phyloP scores from a whole-genome alignment of 2,329 filamentous ascomycete genomes.

The Epichloe hybrida region DNA sequence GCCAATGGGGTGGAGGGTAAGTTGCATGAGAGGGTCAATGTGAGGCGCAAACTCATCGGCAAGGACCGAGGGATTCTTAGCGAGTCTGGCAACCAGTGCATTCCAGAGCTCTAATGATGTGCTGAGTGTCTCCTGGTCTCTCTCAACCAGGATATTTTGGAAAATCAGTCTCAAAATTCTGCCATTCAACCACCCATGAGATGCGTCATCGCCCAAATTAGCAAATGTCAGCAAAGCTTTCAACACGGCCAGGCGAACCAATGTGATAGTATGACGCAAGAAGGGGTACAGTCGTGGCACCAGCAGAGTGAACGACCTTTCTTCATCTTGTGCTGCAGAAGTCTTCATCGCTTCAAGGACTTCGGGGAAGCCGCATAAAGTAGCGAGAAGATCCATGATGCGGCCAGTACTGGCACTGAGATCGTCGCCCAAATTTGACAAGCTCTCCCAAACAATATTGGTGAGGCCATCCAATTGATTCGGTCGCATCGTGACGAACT shows the following conservation, averaged over 20 bases:
- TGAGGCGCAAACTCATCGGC: conserved; percentile 61
- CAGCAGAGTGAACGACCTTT: conserved; percentile 81
- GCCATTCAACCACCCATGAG: conserved; percentile 84
- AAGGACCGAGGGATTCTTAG: conserved; percentile 49
- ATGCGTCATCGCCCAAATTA: conserved; percentile 65
- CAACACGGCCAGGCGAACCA: conserved; percentile 82
- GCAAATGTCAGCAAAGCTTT: conserved; percentile 89
- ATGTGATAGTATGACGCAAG: conserved; percentile 91
- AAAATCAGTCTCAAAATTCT: conserved; percentile 80
- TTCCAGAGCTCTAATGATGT: conserved; percentile 81
- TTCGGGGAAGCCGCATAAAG: conserved; percentile 85
- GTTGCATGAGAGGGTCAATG: conserved; percentile 65
- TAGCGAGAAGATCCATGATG: conserved; percentile 95
- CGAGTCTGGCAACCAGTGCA: conserved; percentile 57
- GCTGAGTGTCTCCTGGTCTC: conserved; percentile 69
- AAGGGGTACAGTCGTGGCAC: conserved; percentile 94
- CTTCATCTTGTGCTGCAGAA: conserved; percentile 69
- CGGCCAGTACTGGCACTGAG: conserved; percentile 93
- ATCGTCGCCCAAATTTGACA: conserved; percentile 93
- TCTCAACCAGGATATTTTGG: conserved; percentile 89
- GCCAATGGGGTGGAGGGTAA: conserved; percentile 83
- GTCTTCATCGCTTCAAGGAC: conserved; percentile 88
- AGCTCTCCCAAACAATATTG: conserved; percentile 91
- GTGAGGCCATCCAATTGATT: conserved; percentile 68
- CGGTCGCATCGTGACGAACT: conserved; percentile 79